These are phyloP conservation scores for Fomitopsis serialis DNA, from an alignment of 768 basidiomycete species.

Conservation along the genomic window DNA sequence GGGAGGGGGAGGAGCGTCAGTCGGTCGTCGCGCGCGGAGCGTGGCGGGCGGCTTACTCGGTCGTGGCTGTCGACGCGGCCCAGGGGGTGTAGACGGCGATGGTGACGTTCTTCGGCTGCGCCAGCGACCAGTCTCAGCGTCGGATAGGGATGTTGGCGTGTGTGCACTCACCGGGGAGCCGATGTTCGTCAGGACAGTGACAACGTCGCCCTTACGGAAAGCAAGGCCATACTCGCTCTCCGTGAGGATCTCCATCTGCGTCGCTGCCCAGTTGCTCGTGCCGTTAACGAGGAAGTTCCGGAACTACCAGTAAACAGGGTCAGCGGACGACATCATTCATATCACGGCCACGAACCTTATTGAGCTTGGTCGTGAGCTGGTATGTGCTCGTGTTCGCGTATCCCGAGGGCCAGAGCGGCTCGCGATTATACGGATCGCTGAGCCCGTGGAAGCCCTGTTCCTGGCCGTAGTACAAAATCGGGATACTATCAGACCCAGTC, in stretches of 20 bases:
- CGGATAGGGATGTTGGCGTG: not conserved
- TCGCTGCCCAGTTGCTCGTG: slow-evolving; percentile 42
- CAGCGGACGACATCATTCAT: not conserved
- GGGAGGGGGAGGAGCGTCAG: slow-evolving; percentile 1
- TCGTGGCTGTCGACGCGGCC: slow-evolving; percentile 39
- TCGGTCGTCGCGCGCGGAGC: not conserved
- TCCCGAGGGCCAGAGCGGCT: slow-evolving; percentile 66
- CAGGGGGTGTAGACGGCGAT: slow-evolving; percentile 57
- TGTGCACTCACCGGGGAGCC: slow-evolving; percentile 55
- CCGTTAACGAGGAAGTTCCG: slow-evolving; percentile 59
- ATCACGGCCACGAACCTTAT: slow-evolving; percentile 37
- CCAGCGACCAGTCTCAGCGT: not conserved
- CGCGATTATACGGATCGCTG: slow-evolving; percentile 72
- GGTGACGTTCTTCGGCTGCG: slow-evolving; percentile 51
- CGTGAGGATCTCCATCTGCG: slow-evolving; percentile 47
- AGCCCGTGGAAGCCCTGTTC: slow-evolving; percentile 66
- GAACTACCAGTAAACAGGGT: slow-evolving; percentile 31
- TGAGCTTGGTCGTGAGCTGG: slow-evolving; percentile 54
- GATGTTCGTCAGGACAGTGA: slow-evolving; percentile 64
- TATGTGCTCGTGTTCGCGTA: slow-evolving; percentile 58
- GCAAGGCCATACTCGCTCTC: slow-evolving; percentile 48
- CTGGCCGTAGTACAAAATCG: slow-evolving; percentile 79
- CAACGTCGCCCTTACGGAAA: slow-evolving; percentile 57
- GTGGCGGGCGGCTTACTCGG: slow-evolving; percentile 40
- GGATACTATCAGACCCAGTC: slow-evolving; percentile 38